Base-by-base conservation (phyloP, 208 protist species). In the Porcisia hertigi region DNA sequence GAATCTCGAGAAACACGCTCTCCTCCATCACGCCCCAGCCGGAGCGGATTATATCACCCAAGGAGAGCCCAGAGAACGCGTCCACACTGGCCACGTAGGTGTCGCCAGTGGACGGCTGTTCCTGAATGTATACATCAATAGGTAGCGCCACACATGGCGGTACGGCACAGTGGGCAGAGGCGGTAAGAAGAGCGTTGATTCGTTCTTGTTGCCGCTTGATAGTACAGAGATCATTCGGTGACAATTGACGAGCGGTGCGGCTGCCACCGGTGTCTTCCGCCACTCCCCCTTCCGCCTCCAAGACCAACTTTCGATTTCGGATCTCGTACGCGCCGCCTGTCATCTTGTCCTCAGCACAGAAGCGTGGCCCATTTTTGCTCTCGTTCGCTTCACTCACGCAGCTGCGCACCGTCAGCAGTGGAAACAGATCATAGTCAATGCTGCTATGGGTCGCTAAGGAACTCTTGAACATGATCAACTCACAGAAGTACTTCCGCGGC, bases 31-130 rank as follows among this genome's bases (percentile, higher is more conserved):
- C 49, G 23, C 83, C 79, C 86, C 90, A 94, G 14, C 92, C 92
- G 47, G 87, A 92, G 54, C 90, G 92, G n/a, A 94, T 88, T 41
- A 94, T 84, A 71, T 96, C 92, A 12, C 86, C 89, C 7, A 96
- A 86, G 4, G 92, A 96, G 53, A 94, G 79, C 25, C 92, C 92
- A 0, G 84, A 79, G 70, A 92, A 95, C 25, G 86, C 69, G 14
- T 91, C 90, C 11, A 94, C 87, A 36, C 87, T 88, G 9, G 89
- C 86, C 30, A 96, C 81, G 75, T 85, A 92, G 16, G 77, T 77
- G 58, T 87, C 79, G 3, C 84, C 85, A 3, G 77, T 90, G 30
- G 77, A 77, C 14, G 82, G 67, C 23, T 90, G 79, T 71, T 92
- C 80, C 49, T 93, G 89, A 20, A 91, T 79, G 77, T 94, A 92